phyloP scores from a whole-genome alignment of 257 asterid genomes.

The Fraxinus americana region DNA sequence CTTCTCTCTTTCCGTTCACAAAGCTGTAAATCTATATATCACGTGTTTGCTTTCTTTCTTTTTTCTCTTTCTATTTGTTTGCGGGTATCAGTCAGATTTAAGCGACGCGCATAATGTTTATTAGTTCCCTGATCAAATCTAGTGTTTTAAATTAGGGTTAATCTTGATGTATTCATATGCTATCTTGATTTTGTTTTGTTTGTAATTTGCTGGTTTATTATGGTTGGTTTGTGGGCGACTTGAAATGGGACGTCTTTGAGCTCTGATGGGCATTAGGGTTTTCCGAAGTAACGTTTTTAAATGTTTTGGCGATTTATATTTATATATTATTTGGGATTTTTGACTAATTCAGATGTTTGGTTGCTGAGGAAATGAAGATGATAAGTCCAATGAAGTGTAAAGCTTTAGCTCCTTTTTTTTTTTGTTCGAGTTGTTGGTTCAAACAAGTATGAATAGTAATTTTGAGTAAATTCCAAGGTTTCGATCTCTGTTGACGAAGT shows the following conservation, averaged over 20 bases:
- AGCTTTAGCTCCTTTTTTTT: neutral
- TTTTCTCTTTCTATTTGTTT: neutral
- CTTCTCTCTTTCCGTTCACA: neutral
- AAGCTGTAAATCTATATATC: neutral
- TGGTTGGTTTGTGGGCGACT: neutral
- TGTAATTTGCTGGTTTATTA: neutral
- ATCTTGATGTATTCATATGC: neutral
- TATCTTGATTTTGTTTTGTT: conserved; percentile 2
- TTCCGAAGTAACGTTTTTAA: neutral
- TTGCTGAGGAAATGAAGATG: neutral
- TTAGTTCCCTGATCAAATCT: neutral
- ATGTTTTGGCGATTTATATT: neutral
- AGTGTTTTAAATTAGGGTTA: neutral
- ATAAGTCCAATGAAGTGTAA: neutral
- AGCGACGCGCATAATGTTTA: conserved; percentile 3
- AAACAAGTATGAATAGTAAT: neutral
- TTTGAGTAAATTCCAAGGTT: neutral
- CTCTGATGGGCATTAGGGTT: neutral
- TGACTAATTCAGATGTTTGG: neutral
- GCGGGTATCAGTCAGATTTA: neutral
- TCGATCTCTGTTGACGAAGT: neutral
- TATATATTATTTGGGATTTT: neutral
- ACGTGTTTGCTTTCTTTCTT: neutral
- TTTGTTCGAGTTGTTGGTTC: neutral
- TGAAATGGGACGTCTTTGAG: neutral